These are phyloP conservation scores for Cutaneotrichosporon cyanovorans DNA, from an alignment of 1,284 basidiomycete genomes.

Conservation along the genomic window DNA sequence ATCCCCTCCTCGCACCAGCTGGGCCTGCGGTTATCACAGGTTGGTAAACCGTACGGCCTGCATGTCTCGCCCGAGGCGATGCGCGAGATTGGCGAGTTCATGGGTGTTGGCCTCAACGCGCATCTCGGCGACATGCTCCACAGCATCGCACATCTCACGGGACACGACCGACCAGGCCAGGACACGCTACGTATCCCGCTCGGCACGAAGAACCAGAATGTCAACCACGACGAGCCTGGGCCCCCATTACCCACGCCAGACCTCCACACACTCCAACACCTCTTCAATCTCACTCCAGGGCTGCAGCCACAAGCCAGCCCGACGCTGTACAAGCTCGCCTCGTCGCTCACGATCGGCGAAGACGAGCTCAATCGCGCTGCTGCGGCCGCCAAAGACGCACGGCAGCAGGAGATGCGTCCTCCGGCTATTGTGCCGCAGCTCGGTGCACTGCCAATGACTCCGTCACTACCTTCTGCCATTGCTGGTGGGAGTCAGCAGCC, in stretches of 20 bases:
- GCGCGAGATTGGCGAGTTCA: conserved; percentile 39
- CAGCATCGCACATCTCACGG: conserved; percentile 29
- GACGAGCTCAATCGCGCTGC: conserved; percentile 11
- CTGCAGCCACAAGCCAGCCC: conserved; percentile 37
- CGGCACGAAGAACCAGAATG: conserved; percentile 4
- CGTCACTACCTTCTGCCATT: not conserved
- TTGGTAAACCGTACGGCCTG: conserved; percentile 31
- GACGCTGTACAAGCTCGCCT: conserved; percentile 34
- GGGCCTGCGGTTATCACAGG: conserved; percentile 23
- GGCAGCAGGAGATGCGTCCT: not conserved
- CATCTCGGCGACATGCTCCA: conserved; percentile 37
- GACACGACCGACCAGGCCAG: conserved; percentile 28
- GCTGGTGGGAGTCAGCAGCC: too few relatives aligned
- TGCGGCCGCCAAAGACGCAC: too few relatives aligned
- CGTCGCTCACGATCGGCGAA: conserved; percentile 26
- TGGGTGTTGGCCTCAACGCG: conserved; percentile 38
- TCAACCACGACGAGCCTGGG: not conserved
- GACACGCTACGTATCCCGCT: conserved; percentile 31
- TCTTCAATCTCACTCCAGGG: conserved; percentile 33
- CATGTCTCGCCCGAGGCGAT: conserved; percentile 20
- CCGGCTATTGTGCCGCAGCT: not conserved
- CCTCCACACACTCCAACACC: conserved; percentile 27
- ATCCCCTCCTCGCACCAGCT: conserved; percentile 37
- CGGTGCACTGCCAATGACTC: not conserved
- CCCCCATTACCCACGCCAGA: conserved; percentile 18